Evolutionary conservation across 2,329 filamentous ascomycete genomes (phyloP), one percentile per base, ranked within the genome.

Genomic region (Diaporthe citri): DNA sequence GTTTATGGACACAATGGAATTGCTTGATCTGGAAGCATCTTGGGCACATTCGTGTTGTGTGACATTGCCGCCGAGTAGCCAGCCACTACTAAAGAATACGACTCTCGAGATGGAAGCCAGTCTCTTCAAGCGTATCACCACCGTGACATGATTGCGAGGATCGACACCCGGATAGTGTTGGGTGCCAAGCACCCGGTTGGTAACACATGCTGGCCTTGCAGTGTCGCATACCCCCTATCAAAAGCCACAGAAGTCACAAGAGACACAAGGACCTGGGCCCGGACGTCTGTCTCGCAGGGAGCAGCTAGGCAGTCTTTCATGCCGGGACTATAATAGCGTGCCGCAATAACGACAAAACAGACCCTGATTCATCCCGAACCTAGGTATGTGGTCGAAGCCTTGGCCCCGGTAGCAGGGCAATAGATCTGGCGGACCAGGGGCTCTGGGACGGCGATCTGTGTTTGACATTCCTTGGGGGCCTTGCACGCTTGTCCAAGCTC

Each of bases 1-100:
- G 73, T 75, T 72, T 75, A 74, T 76, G 78, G 76, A 74, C 75
- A 77, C 76, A 78, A 77, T 78, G 72, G 74, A 78, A 76, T 73
- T 77, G 76, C 76, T 77, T 78, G 74, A 77, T 76, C 72, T 78
- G 69, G 69, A 75, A 75, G 59, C 62, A 75, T 66, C 73, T 76
- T 66, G 75, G 73, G 74, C 73, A 66, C 75, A 75, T 75, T 72
- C 62, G 73, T 75, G 31, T 73, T 76, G 73, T 76, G 75, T 76
- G 75, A 76, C 75, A 76, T 76, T 75, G 73, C 75, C 75, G 75
- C 75, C 75, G 69, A 75, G 69, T 76, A 76, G 75, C 75, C 75
- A 76, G 75, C 75, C 73, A 74, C 60, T 76, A 67, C 46, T 48
- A 76, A 76, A 75, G 75, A 76, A 76, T 76, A 76, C 69, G 75